Base-by-base conservation (phyloP, 1,139 yeast genomes). In the Sugiyamaella castrensis region DNA sequence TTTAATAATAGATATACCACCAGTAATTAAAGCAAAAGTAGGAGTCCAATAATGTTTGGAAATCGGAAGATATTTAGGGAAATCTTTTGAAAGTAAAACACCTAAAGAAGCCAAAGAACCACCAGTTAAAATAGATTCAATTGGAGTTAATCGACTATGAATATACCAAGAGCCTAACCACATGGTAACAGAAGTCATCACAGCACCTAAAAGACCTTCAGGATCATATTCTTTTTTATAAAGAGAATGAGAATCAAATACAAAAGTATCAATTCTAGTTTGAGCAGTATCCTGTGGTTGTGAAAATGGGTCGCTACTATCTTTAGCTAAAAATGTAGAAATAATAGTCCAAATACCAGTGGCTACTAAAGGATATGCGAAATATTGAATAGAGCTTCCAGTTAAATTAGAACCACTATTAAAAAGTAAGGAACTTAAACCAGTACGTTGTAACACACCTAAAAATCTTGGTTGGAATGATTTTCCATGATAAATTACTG, bases 41-140 rank as follows among this genome's bases (percentile, higher is more conserved):
- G 71, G 70, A 2, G 71, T 64, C 73, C 73, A 70, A 52, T 59
- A 62, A 5, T 70, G 68, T 48, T 69, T 68, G 12, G 69, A 64
- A 8, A 69, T 35, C 1, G 72, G 71, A 39, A 60, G 53, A 42
- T 57, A 48, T 29, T 58, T 55, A 2, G 72, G 71, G 16, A 61
- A 54, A 4, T 65, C 53, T 24, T 57, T 57, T 13, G 64, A 52
- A 31, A 64, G 40, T 33, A 58, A 48, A 13, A 54, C 46, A 3
- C 72, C 72, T 5, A 58, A 46, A 2, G 62, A 60, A 8, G 64
- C 43, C 6, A 61, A 51, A 1, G 61, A 57, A 2, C 58, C 43
- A 15, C 71, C 71, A 6, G 61, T 51, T n/a, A 57, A 44, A 1
- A 59, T 43, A 5, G 66, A 47, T 34, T 64, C 64, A 28, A 51